A percentile compares a stretch with the other conserved stretches of the same genome.
These are phyloP conservation scores for Comarum palustre DNA, from an alignment of 306 rosid species.

Conservation along the genomic window DNA sequence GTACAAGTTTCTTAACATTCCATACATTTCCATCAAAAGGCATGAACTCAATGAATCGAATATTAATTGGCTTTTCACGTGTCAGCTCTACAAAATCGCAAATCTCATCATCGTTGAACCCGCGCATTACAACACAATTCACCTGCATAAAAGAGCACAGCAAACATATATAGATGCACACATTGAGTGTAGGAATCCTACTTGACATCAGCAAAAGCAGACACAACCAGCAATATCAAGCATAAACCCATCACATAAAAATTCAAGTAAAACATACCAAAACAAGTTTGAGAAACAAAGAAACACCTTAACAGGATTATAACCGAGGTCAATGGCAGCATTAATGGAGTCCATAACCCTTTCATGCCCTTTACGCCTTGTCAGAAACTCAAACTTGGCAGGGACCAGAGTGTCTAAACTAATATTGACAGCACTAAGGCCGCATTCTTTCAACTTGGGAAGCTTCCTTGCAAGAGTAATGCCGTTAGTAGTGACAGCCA, in stretches of 20 bases:
- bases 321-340: slow-evolving; percentile 75
- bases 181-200: too few relatives aligned
- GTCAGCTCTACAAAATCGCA: slow-evolving; percentile 84
- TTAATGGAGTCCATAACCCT: slow-evolving; percentile 76
- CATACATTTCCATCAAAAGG: slow-evolving; percentile 99
- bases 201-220: not conserved
- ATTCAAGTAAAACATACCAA: too few relatives aligned
- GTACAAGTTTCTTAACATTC: slow-evolving; percentile 93
- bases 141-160: slow-evolving; percentile 50
- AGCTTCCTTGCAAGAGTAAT: slow-evolving; percentile 63
- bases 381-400: slow-evolving; percentile 83
- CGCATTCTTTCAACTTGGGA: slow-evolving; percentile 75
- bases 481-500: slow-evolving; percentile 86
- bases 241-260: not conserved
- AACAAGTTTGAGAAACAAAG: too few relatives aligned
- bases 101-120: slow-evolving; percentile 88
- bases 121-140: slow-evolving; percentile 89
- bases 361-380: slow-evolving; percentile 85
- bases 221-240: not conserved
- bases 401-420: slow-evolving; percentile 87
- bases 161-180: slow-evolving; percentile 18
- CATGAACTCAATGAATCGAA: slow-evolving; percentile 98
- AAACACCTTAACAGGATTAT: slow-evolving; percentile 79
- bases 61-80: slow-evolving; percentile 64
- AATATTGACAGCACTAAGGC: slow-evolving; percentile 70